Evolutionary conservation across 441 rosid species (phyloP), one percentile per base, ranked within the genome.

Genomic region (Sinapis alba): DNA sequence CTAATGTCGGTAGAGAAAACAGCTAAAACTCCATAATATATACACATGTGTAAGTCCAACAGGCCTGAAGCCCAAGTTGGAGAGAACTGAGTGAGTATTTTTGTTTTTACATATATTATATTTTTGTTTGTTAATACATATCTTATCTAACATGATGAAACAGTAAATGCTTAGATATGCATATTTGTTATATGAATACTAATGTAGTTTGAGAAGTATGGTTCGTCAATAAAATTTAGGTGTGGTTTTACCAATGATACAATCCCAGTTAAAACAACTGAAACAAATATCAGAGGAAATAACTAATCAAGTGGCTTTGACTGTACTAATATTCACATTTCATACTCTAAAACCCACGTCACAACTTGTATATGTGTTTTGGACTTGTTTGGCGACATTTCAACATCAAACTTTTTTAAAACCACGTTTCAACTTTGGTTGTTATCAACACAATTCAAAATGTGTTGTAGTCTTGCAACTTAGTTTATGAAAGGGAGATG

Each of bases 401-500:
- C 79, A 76, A 69, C 74, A 27, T 76, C 28, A 24, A 75, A 15
- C 69, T 51, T 68, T 38, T 23, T 0, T 6, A 19, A n/a, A 51
- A 59, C 27, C 63, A 68, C 56, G 34, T 68, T 57, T 53, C 47
- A 36, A 9, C 47, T 68, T 60, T 62, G 47, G 69, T 13, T 61
- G 64, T 24, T 51, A 68, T 13, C 56, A 34, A 18, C 64, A 75
- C 54, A 54, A 62, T 62, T 68, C 24, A 6, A 60, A 67, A 36
- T 34, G 16, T 34, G 45, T 50, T 61, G 43, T 21, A 66, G 59
- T 59, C 16, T 59, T 63, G 50, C n/a, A 68, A 38, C 38, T 27
- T 24, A 62, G 70, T n/a, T 36, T 23, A 69, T 70, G 75, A 75
- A 41, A 70, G 74, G 27, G 80, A 27, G 73, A 76, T 70, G 38